Conservation (phyloP, 768 basidiomycete genomes). For the Calocera cornea region DNA sequence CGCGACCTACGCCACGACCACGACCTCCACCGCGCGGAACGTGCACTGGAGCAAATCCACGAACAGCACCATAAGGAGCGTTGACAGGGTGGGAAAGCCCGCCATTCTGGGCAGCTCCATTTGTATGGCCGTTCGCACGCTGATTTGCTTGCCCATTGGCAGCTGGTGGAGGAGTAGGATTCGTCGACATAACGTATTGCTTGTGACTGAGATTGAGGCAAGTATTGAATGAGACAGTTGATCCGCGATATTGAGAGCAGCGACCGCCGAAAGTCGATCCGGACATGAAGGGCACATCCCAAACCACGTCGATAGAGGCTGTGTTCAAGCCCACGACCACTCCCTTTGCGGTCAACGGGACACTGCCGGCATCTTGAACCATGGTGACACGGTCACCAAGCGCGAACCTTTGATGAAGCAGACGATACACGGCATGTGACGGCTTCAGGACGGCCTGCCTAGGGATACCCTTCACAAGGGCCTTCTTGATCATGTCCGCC, state of each 20-base stretch:
- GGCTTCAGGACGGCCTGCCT: slow-evolving; percentile 90
- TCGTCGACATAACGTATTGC: slow-evolving; percentile 71
- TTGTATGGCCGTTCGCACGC: background rate
- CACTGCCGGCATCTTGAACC: slow-evolving; percentile 89
- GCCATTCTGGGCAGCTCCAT: background rate
- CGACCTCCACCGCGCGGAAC: background rate
- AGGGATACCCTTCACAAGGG: slow-evolving; percentile 85
- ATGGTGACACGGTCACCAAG: slow-evolving; percentile 91
- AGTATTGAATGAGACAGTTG: slow-evolving; percentile 70
- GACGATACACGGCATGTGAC: slow-evolving; percentile 70
- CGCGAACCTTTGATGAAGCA: slow-evolving; percentile 76
- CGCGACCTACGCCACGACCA: background rate
- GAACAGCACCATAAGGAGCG: background rate
- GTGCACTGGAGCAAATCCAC: background rate
- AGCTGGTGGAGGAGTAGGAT: slow-evolving; percentile 26
- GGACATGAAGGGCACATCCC: slow-evolving; percentile 93
- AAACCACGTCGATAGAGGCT: slow-evolving; percentile 84
- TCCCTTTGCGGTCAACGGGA: slow-evolving; percentile 82
- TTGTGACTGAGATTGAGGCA: slow-evolving; percentile 79
- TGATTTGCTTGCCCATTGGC: background rate
- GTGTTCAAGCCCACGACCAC: slow-evolving; percentile 82
- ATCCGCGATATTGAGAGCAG: slow-evolving; percentile 86
- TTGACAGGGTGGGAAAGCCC: background rate
- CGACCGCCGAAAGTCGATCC: slow-evolving; percentile 75
- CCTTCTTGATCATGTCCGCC: slow-evolving; percentile 62